These are phyloP conservation scores for Ochetophila trinervis DNA, from an alignment of 306 rosid species.

Conservation along the genomic window DNA sequence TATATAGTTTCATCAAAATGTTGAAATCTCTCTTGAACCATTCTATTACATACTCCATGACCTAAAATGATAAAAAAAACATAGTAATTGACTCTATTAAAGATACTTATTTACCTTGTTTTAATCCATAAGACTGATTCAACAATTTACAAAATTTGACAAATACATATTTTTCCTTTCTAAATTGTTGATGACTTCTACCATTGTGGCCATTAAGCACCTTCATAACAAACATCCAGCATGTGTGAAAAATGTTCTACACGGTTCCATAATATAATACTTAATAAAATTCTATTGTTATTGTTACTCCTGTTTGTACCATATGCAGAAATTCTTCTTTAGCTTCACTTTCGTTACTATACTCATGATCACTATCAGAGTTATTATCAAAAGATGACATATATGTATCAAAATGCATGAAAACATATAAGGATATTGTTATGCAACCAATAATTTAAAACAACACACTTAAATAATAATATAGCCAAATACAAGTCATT, in stretches of 20 bases:
- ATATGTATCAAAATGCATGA: too few species aligned
- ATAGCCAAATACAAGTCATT: too few species aligned
- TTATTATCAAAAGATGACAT: too few species aligned
- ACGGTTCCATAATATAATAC: not conserved
- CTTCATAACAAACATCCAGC: not conserved
- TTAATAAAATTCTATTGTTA: not conserved
- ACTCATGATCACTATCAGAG: too few species aligned
- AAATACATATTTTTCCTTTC: not conserved
- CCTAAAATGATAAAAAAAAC: not conserved
- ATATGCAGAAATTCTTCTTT: too few species aligned
- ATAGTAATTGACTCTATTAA: not conserved
- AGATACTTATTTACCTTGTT: not conserved
- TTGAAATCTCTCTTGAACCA: constrained; percentile 5
- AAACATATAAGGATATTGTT: too few species aligned
- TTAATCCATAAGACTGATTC: not conserved
- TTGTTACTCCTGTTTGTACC: too few species aligned
- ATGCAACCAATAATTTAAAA: too few species aligned
- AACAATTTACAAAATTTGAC: not conserved
- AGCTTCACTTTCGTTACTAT: too few species aligned
- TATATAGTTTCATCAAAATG: not conserved
- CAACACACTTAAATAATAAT: too few species aligned
- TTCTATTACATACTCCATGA: not conserved
- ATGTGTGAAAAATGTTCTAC: not conserved
- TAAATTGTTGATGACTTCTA: constrained; percentile 3
- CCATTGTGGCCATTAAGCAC: not conserved